Conservation (phyloP, 164 flowering plant genomes). For the Tinospora cordifolia region DNA sequence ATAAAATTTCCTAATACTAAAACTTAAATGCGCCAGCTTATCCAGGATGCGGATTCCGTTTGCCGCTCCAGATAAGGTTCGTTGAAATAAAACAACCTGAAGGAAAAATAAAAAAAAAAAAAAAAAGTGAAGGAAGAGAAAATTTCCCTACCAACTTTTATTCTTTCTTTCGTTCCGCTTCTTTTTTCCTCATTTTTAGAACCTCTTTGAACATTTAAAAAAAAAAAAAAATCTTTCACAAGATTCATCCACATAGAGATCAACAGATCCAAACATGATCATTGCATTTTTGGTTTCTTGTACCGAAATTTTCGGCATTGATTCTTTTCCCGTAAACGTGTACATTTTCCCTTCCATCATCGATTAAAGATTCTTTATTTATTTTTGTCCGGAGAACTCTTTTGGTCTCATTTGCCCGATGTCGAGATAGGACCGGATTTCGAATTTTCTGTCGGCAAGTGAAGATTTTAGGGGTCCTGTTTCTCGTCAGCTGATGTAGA, state of each 20-base stretch:
- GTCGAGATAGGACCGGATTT: background rate
- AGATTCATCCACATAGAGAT: background rate
- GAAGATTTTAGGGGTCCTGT: slow-evolving; percentile 5
- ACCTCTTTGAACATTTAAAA: too few relatives aligned
- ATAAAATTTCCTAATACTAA: too few relatives aligned
- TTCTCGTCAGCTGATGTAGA: background rate
- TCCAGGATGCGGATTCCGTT: too few relatives aligned
- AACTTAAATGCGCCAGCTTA: too few relatives aligned
- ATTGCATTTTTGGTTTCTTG: background rate
- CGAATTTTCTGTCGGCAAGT: slow-evolving; percentile 11
- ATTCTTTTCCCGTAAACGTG: background rate
- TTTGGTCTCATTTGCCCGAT: background rate
- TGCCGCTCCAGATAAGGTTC: too few relatives aligned
- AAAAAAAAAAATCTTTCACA: background rate
- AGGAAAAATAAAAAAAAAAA: background rate
- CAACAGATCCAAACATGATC: background rate
- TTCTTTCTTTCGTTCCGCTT: background rate
- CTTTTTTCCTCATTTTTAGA: background rate
- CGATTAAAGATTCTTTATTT: too few relatives aligned
- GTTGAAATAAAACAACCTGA: background rate
- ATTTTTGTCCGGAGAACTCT: background rate
- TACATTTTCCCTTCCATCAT: background rate
- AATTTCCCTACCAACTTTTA: background rate
- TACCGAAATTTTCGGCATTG: background rate
- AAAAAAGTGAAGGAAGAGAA: background rate